These are phyloP conservation scores for Vitis hybrid DNA, from an alignment of 177 flowering plant genomes.

Conservation along the genomic window DNA sequence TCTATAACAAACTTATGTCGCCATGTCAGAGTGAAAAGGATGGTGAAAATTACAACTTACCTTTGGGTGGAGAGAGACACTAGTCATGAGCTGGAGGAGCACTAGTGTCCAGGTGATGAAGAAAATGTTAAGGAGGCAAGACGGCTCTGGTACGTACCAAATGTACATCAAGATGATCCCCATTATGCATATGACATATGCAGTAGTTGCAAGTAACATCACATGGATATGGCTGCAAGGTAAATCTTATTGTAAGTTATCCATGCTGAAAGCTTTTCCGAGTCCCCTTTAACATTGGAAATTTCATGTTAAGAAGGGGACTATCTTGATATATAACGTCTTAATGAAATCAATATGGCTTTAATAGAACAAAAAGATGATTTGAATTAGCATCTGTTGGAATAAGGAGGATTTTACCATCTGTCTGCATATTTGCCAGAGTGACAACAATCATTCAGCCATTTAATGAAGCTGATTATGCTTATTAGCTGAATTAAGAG, in stretches of 20 bases:
- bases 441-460: slow-evolving; percentile 70
- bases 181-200: slow-evolving; percentile 61
- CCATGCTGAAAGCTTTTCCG: background rate
- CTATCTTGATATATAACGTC: too few relatives aligned
- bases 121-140: slow-evolving; percentile 78
- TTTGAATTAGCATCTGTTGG: background rate
- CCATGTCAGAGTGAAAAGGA: background rate
- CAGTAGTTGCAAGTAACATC: slow-evolving; percentile 49
- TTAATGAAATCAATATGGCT: too few relatives aligned
- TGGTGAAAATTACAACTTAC: slow-evolving; percentile 36
- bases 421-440: slow-evolving; percentile 59
- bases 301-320: too few relatives aligned
- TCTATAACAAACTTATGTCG: background rate
- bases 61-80: slow-evolving; percentile 78
- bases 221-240: slow-evolving; percentile 72
- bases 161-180: slow-evolving; percentile 87
- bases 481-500: slow-evolving; percentile 87
- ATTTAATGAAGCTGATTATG: slow-evolving; percentile 79
- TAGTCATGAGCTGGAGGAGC: slow-evolving; percentile 85
- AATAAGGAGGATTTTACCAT: slow-evolving; percentile 56
- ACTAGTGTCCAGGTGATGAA: slow-evolving; percentile 85
- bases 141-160: slow-evolving; percentile 78
- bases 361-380: background rate
- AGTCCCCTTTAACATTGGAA: too few relatives aligned
- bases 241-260: slow-evolving; percentile 6